Conservation (phyloP, 208 protist species). For the Plasmodiophora brassicae region DNA sequence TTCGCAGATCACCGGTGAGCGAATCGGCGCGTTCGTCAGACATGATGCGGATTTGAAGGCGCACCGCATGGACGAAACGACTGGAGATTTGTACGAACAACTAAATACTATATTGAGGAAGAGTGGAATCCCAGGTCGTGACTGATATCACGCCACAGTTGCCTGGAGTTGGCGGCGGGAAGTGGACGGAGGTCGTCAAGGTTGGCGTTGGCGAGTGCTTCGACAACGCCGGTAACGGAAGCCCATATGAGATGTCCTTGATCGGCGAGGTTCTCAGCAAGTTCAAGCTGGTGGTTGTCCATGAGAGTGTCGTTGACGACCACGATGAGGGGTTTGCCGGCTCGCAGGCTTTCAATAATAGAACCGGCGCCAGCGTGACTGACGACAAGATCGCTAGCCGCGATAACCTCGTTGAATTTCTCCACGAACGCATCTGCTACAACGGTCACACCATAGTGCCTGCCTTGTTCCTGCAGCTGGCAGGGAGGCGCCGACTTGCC, state of each 20-base stretch:
- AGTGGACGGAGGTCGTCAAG: not conserved
- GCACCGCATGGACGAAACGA: too few relatives aligned
- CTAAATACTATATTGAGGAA: too few relatives aligned
- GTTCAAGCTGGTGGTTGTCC: slow-evolving; percentile 61
- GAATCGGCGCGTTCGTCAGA: too few relatives aligned
- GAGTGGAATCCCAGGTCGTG: too few relatives aligned
- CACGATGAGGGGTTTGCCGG: slow-evolving; percentile 53
- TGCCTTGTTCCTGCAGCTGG: not conserved
- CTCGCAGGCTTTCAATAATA: slow-evolving; percentile 51
- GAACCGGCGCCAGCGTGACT: slow-evolving; percentile 54
- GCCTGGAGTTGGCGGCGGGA: not conserved
- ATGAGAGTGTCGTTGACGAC: slow-evolving; percentile 57
- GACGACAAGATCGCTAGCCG: slow-evolving; percentile 45
- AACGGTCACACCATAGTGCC: not conserved
- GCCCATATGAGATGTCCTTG: not conserved
- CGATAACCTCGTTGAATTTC: not conserved
- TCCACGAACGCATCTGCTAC: not conserved
- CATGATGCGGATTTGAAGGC: too few relatives aligned
- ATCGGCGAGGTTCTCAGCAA: not conserved
- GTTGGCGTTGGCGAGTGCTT: not conserved
- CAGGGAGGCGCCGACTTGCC: not conserved
- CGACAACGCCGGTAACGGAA: not conserved
- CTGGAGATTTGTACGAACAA: too few relatives aligned
- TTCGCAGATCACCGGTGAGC: too few relatives aligned
- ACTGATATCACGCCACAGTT: too few relatives aligned